These are phyloP conservation scores for Entomortierella beljakovae DNA, from an alignment of 192 early-diverging fungal species.

Conservation along the genomic window DNA sequence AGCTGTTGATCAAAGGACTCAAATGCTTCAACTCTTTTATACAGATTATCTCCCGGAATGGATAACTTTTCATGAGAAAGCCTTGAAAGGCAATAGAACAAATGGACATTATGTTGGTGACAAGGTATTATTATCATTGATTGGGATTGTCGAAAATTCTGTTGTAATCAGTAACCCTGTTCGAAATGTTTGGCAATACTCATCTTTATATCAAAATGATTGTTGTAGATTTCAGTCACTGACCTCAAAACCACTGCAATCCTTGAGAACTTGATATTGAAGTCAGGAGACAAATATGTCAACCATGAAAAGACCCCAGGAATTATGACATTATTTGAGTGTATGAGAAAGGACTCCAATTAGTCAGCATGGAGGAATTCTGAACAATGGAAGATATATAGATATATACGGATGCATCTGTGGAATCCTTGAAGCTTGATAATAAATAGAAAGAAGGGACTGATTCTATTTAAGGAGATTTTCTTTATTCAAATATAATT, in stretches of 20 bases:
- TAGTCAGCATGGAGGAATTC: constrained; percentile 8
- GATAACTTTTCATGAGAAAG: constrained; percentile 14
- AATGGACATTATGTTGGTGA: constrained; percentile 38
- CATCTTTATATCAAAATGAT: not conserved
- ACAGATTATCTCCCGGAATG: constrained; percentile 15
- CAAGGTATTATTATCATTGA: constrained; percentile 2
- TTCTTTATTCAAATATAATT: too few species aligned
- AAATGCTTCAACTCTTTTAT: constrained; percentile 20
- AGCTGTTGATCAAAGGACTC: constrained; percentile 10
- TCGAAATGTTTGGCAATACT: not conserved
- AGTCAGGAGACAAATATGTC: not conserved
- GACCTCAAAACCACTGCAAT: constrained; percentile 16
- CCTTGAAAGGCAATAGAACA: constrained; percentile 22
- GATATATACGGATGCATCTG: too few species aligned
- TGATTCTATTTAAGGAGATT: too few species aligned
- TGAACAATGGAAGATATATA: constrained; percentile 3
- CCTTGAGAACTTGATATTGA: not conserved
- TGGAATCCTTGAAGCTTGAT: too few species aligned
- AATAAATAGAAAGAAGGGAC: too few species aligned
- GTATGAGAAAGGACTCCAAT: not conserved
- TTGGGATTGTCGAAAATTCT: not conserved
- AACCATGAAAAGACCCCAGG: constrained; percentile 17
- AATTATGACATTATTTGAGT: constrained; percentile 7
- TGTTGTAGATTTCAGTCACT: constrained; percentile 3
- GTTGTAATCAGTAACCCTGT: not conserved